Base-by-base conservation (phyloP, 371 early-diverging fungal species). In the Neoconidiobolus thromboides region DNA sequence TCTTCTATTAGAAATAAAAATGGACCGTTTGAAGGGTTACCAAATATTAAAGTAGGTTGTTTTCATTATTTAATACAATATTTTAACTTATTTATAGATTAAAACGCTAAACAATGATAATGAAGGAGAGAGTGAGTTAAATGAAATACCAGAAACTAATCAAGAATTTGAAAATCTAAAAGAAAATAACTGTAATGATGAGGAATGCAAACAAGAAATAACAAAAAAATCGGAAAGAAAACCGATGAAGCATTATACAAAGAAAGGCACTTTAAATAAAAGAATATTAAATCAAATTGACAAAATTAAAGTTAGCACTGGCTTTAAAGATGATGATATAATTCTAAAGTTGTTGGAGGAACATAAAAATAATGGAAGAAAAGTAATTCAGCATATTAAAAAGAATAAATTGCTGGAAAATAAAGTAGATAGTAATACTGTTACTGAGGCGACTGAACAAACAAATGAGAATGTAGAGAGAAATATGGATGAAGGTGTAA, bases 101-200 rank as follows among this genome's bases (percentile, higher is more conserved):
- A 85, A 0, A 86, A 85, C 1, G 68, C 70, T 43, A 68, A 2
- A 86, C 84, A 2, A 85, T 1, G 70, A 78, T 14, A 79, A 82
- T 12, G 74, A 73, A 60, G 3, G 4, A 49, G 6, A 46, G 12
- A 9, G 6, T 46, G 46, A 12, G 12, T 46, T 46, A 9, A 46
- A 46, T 26, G 26, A 26, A 26, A 46, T 0, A 9, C 12, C 6
- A 46, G 6, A 9, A 46, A 9, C 6, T 46, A 46, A 9, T 46
- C 12, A 9, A 6, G 6, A 46, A 9, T 46, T 46, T 6, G 6
- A 46, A 12, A 46, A 9, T 6, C 9, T 46, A 9, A 9, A 46
- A 9, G 46, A 46, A 46, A 12, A 46, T 6, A 12, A 46, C 12
- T 46, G 9, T 46, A 26, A 14, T 14, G 49, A 26, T 49, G 49